These are phyloP conservation scores for Sarocladium kiliense DNA, from an alignment of 2,329 filamentous ascomycete genomes.

Conservation along the genomic window DNA sequence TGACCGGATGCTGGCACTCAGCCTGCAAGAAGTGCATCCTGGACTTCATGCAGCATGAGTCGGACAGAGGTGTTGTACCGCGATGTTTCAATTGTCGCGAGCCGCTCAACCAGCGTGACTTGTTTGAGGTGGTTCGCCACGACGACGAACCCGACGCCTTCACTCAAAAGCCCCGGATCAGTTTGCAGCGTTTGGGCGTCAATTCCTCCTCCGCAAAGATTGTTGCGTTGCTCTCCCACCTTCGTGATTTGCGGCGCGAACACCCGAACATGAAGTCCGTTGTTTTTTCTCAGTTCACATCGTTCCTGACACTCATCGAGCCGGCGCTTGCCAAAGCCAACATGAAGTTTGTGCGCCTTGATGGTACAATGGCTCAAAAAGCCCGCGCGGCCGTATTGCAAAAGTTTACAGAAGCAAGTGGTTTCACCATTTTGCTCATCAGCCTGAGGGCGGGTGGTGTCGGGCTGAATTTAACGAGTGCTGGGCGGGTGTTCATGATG, in stretches of 20 bases:
- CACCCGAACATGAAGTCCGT: constrained; percentile 77
- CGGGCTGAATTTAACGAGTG: constrained; percentile 85
- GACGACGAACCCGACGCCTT: constrained; percentile 51
- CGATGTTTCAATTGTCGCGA: constrained; percentile 90
- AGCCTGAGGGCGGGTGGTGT: constrained; percentile 88
- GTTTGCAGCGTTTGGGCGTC: constrained; percentile 53
- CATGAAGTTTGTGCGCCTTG: constrained; percentile 79
- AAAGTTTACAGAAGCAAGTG: constrained; percentile 58
- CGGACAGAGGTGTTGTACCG: constrained; percentile 67
- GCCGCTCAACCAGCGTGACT: constrained; percentile 71
- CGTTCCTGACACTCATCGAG: constrained; percentile 87
- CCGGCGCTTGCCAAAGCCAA: constrained; percentile 68
- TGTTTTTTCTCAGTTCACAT: constrained; percentile 96
- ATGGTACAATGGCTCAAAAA: constrained; percentile 86
- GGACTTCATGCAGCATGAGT: constrained; percentile 83
- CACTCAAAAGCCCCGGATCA: constrained; percentile 46
- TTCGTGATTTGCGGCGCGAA: constrained; percentile 62
- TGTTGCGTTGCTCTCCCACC: constrained; percentile 67
- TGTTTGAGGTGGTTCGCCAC: constrained; percentile 88
- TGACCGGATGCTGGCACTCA: constrained; percentile 96
- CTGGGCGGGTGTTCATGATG: constrained; percentile 95
- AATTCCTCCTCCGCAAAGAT: constrained; percentile 84
- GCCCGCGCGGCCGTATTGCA: constrained; percentile 71
- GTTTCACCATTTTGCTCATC: constrained; percentile 72
- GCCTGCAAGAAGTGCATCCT: constrained; percentile 93